Percentiles rank a stretch among this genome's conserved stretches.
Conservation (phyloP, 2,329 filamentous ascomycete species). For the Zymoseptoria crescenta region DNA sequence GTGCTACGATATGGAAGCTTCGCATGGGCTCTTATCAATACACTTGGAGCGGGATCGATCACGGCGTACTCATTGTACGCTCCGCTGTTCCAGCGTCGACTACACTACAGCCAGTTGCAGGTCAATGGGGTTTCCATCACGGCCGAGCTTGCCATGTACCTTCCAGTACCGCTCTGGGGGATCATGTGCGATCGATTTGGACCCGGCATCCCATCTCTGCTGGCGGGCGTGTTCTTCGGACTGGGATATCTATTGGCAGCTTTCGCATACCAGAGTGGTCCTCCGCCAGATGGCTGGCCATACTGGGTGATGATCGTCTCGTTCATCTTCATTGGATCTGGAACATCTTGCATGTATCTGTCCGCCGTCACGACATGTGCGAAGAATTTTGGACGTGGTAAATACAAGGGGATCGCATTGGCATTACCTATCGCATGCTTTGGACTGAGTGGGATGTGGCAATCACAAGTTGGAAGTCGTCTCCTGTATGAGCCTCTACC, state of each 20-base stretch:
- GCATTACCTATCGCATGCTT: constrained; percentile 88
- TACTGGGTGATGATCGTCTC: constrained; percentile 77
- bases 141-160: constrained; percentile 80
- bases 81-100: constrained; percentile 74
- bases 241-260: constrained; percentile 78
- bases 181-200: constrained; percentile 87
- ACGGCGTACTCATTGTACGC: constrained; percentile 92
- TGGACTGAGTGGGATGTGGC: constrained; percentile 90
- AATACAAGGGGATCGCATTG: constrained; percentile 79
- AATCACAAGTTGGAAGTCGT: constrained; percentile 77
- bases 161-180: constrained; percentile 83
- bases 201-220: constrained; percentile 65
- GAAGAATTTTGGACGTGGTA: constrained; percentile 92
- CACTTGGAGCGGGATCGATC: constrained; percentile 81
- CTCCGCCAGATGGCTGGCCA: constrained; percentile 54
- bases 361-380: constrained; percentile 88
- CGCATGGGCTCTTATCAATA: constrained; percentile 52
- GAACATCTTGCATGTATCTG: constrained; percentile 83
- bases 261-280: constrained; percentile 59
- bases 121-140: constrained; percentile 86
- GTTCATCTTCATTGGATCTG: constrained; percentile 75
- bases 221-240: constrained; percentile 68
- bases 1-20: constrained; percentile 50
- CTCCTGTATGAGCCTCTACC: constrained; percentile 62
- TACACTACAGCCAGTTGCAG: constrained; percentile 84